Base-by-base conservation (phyloP, 345 rosid species). In the Bruguiera parviflora region DNA sequence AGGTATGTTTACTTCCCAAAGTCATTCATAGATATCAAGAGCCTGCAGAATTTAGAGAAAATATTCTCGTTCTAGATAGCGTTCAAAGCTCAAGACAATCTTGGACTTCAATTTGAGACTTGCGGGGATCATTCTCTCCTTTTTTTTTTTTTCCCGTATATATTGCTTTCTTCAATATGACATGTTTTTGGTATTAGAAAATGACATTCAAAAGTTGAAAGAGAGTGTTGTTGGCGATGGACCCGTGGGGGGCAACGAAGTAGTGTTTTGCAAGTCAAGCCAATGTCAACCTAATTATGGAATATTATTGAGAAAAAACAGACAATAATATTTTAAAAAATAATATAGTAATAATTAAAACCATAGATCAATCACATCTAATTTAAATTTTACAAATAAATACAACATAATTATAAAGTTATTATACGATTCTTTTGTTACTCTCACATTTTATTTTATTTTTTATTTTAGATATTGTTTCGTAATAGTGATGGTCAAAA, bases 41-140 rank as follows among this genome's bases (percentile, higher is more conserved):
- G 16, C 49, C 49, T 13, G 4, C 49, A 43, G 18, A 13, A 13
- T 43, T 43, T 16, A 16, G 27, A 15, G 13, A 29, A 13, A 57
- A n/a, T 25, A 29, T 33, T 59, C 55, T 15, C 20, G 1, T 18
- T 57, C 24, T 28, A 33, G 33, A 37, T n/a, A 55, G 49, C 55
- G 10, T 39, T 39, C 7, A 57, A 31, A 0, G 55, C 58, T 52
- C 10, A 64, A 47, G 51, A 39, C 37, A 53, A 66, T 13, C 56
- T 39, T 59, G 49, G 49, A 43, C 49, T 43, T 43, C 43, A 73
- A 64, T 68, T 64, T 68, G 67, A 60, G 37, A 64, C 73, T 77
- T 73, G 77, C 22, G 65, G 73, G 71, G 51, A 47, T 68, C 49
- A 10, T 66, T 28, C 39, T 33, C 69, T 71, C 29, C 29, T 0